Percentiles rank a stretch among this genome's conserved stretches.
These are phyloP conservation scores for Globisporangium carolinianum DNA, from an alignment of 352 stramenopile genomes.

Conservation along the genomic window DNA sequence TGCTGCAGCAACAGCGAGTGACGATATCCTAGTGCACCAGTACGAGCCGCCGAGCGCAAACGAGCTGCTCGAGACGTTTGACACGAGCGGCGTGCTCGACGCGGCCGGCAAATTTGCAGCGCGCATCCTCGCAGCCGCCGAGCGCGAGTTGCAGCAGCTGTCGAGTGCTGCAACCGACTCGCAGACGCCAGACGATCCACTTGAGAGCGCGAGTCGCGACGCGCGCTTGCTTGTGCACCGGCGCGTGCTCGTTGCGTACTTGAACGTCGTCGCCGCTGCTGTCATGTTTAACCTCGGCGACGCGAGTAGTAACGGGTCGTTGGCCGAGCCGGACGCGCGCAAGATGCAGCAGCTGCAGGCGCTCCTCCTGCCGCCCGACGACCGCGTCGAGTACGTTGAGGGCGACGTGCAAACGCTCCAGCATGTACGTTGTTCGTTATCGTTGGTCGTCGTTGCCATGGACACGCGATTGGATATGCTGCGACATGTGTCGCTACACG, in stretches of 20 bases:
- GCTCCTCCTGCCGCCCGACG: constrained; percentile 8
- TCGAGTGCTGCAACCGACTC: no score
- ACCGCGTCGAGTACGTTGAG: constrained; percentile 6
- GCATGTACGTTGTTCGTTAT: constrained; percentile 3
- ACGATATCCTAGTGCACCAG: constrained; percentile 12
- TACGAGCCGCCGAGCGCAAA: background rate
- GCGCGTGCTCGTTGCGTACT: constrained; percentile 13
- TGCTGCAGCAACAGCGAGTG: constrained; percentile 1
- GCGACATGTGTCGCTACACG: no score
- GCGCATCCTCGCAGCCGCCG: constrained; percentile 6
- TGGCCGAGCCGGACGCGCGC: background rate
- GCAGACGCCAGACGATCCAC: background rate
- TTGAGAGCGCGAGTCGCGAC: constrained; percentile 1
- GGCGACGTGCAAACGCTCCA: constrained; percentile 8
- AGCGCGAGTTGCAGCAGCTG: constrained; percentile 1
- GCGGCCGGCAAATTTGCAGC: constrained; percentile 10
- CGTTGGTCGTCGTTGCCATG: no score
- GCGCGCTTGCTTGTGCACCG: constrained; percentile 9
- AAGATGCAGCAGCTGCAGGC: constrained; percentile 15
- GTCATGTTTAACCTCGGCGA: constrained; percentile 4
- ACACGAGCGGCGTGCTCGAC: constrained; percentile 9
- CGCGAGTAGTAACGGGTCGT: background rate
- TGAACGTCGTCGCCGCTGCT: constrained; percentile 11
- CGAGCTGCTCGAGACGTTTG: constrained; percentile 6
- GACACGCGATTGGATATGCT: no score